Percentiles rank a stretch among this genome's conserved stretches.
These are phyloP conservation scores for Candida manassasensis DNA, from an alignment of 805 yeast genomes.

Conservation along the genomic window DNA sequence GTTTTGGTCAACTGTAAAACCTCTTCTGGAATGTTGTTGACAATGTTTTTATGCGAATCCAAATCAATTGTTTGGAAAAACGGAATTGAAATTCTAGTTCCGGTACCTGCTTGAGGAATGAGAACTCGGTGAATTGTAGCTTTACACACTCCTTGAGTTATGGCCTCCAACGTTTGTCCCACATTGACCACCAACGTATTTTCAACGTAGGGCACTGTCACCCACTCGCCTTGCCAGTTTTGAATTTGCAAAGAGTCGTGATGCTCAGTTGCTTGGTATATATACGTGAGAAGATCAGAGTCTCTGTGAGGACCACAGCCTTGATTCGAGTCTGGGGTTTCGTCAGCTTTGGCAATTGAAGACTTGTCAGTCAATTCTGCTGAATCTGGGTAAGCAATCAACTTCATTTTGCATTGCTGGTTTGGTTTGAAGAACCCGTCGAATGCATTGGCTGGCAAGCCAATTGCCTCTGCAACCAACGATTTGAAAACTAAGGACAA, in stretches of 20 bases:
- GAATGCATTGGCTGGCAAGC: slow-evolving; percentile 40
- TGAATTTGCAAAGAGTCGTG: slow-evolving; percentile 51
- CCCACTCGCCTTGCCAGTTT: slow-evolving; percentile 53
- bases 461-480: slow-evolving; percentile 54
- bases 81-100: slow-evolving; percentile 44
- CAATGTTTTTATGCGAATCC: slow-evolving; percentile 25
- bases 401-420: slow-evolving; percentile 50
- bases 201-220: slow-evolving; percentile 47
- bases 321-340: slow-evolving; percentile 39
- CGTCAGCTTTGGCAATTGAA: slow-evolving; percentile 17
- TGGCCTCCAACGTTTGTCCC: slow-evolving; percentile 59
- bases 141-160: slow-evolving; percentile 53
- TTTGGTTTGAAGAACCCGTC: slow-evolving; percentile 47
- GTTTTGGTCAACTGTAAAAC: slow-evolving; percentile 24
- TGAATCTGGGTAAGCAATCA: slow-evolving; percentile 53
- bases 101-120: slow-evolving; percentile 35
- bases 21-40: slow-evolving; percentile 24
- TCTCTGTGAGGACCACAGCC: slow-evolving; percentile 70
- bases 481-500: slow-evolving; percentile 40
- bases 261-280: slow-evolving; percentile 51
- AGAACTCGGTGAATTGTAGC: slow-evolving; percentile 56
- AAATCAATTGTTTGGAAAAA: slow-evolving; percentile 46
- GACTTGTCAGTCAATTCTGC: slow-evolving; percentile 13
- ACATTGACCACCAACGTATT: slow-evolving; percentile 51
- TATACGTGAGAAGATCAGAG: slow-evolving; percentile 55